Conservation (phyloP, 1,139 yeast genomes). For the Trichomonascaceae sp. region DNA sequence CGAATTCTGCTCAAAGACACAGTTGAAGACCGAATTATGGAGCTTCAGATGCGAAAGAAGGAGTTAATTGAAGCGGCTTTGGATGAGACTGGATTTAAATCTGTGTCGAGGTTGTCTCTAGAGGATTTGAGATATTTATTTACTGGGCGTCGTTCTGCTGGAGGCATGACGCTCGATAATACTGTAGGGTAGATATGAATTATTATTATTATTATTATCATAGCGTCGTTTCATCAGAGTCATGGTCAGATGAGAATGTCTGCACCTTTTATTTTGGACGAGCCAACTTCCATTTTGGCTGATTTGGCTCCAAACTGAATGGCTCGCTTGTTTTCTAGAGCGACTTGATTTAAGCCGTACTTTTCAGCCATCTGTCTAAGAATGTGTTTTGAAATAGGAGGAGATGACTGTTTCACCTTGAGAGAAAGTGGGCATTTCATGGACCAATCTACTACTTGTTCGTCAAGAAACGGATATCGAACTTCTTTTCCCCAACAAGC, state of each 20-base stretch:
- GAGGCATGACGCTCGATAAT: neutral
- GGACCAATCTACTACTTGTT: slow-evolving; percentile 50
- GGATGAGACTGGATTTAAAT: slow-evolving; percentile 67
- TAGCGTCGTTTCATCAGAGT: neutral
- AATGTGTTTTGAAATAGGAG: slow-evolving; percentile 50
- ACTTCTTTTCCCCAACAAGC: slow-evolving; percentile 85
- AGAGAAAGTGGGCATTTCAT: slow-evolving; percentile 32
- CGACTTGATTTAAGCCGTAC: slow-evolving; percentile 48
- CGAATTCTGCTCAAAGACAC: slow-evolving; percentile 59
- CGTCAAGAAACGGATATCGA: slow-evolving; percentile 82
- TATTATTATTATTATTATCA: neutral
- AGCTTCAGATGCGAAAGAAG: slow-evolving; percentile 66
- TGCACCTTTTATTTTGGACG: slow-evolving; percentile 60
- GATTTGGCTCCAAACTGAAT: slow-evolving; percentile 94
- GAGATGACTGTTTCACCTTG: slow-evolving; percentile 21
- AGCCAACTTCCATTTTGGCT: slow-evolving; percentile 82
- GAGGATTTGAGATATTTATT: slow-evolving; percentile 73
- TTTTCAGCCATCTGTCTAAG: slow-evolving; percentile 55
- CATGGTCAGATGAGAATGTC: slow-evolving; percentile 34
- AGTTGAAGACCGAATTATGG: slow-evolving; percentile 81
- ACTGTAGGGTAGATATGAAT: neutral
- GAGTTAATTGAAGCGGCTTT: slow-evolving; percentile 73
- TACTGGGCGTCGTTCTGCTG: slow-evolving; percentile 12
- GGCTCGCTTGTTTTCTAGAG: slow-evolving; percentile 82
- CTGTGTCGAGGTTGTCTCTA: slow-evolving; percentile 59